Evolutionary conservation across 202 grass and related monocot genomes (phyloP), one percentile per base, ranked within the genome.

Genomic region (Sporobolus alterniflorus): DNA sequence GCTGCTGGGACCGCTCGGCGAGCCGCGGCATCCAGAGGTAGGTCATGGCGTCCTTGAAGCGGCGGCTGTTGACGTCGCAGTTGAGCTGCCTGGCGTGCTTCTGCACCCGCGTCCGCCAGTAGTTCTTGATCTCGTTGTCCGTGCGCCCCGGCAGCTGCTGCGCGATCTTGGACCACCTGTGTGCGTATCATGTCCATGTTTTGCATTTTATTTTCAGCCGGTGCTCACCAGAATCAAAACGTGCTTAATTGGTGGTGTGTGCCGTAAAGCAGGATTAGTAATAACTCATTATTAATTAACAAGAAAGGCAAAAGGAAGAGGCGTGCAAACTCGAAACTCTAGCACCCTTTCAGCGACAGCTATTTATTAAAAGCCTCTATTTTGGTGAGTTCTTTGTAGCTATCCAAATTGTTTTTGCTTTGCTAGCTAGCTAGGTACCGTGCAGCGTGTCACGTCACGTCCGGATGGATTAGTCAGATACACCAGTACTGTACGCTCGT

Each of bases 91-190:
- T 91, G 0, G 89, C 92, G 72, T 91, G 92, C 82, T 89, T 94
- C 48, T 94, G 89, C 76, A 91, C 89, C 11, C 92, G 52, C 0
- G 92, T 94, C 72, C 92, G 83, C 92, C 92, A 94, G 57, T 91
- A 94, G 55, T 94, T 94, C 77, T 94, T 94, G 52, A 94, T 94
- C 74, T 94, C 92, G 80, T 94, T 94, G 76, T 94, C 92, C 1
- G 92, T 94, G 67, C 92, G 71, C 0, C 92, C 92, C 0, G 92
- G 92, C 11, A 94, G 51, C 1, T 82, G 74, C 9, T 77, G 46
- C 13, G 92, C 92, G 67, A 94, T 94, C 75, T 94, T 94, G 1
- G 92, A 94, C 92, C 92, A 94, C 25, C 91, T 94, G 29, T 14
- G 21, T 2, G 4, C n/a, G 25, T 4, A 0, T 3, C n/a, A n/a